Base-by-base conservation (phyloP, 2,329 filamentous ascomycete species). In the Rhinocladiella similis region DNA sequence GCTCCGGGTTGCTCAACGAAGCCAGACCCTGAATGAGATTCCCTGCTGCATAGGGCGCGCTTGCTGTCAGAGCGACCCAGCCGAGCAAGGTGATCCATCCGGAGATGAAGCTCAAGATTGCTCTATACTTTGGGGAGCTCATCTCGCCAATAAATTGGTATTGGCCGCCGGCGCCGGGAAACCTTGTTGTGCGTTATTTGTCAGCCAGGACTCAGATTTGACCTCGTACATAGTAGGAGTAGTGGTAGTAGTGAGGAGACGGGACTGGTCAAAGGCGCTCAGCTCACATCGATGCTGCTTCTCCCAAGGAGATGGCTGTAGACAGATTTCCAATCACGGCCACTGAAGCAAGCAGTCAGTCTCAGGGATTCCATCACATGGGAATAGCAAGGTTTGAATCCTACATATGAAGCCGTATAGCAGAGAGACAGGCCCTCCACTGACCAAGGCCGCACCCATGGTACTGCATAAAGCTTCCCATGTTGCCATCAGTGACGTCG, bases 131-230 rank as follows among this genome's bases (percentile, higher is more conserved):
- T 12, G 29, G 6, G 18, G 49, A 25, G 19, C 27, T 42, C 9
- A 57, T 41, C 16, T 72, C 70, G 45, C 68, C 69, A 18, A 72
- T 69, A 70, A 70, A 73, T 57, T 72, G 70, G 29, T 73, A 73
- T 53, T 73, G 71, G 14, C 71, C 71, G 41, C 66, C 71, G 2
- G 71, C 51, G 14, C 27, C 19, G 20, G 46, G 46, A 14, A 14
- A 49, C 51, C 48, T 50, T 16, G 10, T 41, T 27, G 25, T 27
- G 25, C 25, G 25, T 19, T 16, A 13, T 16, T 19, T 41, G 38
- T 41, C 38, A 41, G 38, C 5, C n/a, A 18, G 10, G 38, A 19
- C 12, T 19, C 38, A 41, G 16, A 16, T 18, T 13, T 12, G 14
- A 41, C 29, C 25, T 27, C 25, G 25, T 27, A 27, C 7, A 27